These are phyloP conservation scores for Mycocentrospora acerina DNA, from an alignment of 2,329 filamentous ascomycete species.

Conservation along the genomic window DNA sequence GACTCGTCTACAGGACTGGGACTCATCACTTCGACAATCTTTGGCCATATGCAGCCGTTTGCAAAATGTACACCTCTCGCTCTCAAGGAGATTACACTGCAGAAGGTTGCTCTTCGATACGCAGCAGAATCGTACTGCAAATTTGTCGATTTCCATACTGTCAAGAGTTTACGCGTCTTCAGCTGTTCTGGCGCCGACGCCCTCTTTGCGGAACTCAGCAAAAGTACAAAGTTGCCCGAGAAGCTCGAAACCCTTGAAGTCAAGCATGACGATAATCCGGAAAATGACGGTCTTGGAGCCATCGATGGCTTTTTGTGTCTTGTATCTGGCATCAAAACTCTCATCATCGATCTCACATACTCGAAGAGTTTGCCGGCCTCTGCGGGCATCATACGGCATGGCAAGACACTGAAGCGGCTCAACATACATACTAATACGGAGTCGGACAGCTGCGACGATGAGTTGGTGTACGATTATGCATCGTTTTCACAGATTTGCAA, in stretches of 20 bases:
- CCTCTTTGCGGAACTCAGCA: constrained; percentile 50
- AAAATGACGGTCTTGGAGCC: constrained; percentile 50
- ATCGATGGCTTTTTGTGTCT: constrained; percentile 52
- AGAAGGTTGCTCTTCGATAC: constrained; percentile 49
- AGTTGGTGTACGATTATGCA: constrained; percentile 47
- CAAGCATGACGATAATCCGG: constrained; percentile 51
- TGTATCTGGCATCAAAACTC: constrained; percentile 46
- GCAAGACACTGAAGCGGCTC: constrained; percentile 48
- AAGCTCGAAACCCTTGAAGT: constrained; percentile 49
- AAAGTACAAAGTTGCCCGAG: constrained; percentile 47
- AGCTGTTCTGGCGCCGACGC: constrained; percentile 50
- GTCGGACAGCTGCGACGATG: constrained; percentile 42
- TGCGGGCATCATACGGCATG: constrained; percentile 48
- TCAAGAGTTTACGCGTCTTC: constrained; percentile 47
- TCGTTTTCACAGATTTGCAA: constrained; percentile 51
- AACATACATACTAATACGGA: constrained; percentile 46
- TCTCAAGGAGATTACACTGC: constrained; percentile 48
- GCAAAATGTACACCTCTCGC: constrained; percentile 48
- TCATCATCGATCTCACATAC: constrained; percentile 48
- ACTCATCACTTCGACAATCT: constrained; percentile 49
- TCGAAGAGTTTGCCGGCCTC: constrained; percentile 46
- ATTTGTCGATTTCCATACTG: constrained; percentile 47
- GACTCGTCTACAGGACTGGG: constrained; percentile 51
- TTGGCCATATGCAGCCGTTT: constrained; percentile 51
- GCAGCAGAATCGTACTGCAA: constrained; percentile 53